Conservation (phyloP, 1,284 basidiomycete genomes). For the Mrakiaceae sp. region DNA sequence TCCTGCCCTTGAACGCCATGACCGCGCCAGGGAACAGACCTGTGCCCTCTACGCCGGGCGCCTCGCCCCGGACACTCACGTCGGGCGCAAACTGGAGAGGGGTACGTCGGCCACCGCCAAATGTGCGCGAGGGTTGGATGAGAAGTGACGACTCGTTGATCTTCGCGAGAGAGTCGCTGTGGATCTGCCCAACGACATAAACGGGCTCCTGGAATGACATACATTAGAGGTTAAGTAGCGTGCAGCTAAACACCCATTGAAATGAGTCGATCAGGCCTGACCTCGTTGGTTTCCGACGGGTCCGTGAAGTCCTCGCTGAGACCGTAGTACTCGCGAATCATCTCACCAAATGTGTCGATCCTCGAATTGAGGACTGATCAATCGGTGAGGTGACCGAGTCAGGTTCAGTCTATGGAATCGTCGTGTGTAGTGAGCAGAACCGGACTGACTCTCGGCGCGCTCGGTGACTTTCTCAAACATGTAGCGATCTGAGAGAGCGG, state of each 20-base stretch:
- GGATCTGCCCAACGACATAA: slow-evolving; percentile 68
- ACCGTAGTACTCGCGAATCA: not conserved
- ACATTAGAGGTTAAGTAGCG: too few species aligned
- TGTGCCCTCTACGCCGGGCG: slow-evolving; percentile 50
- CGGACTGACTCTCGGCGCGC: slow-evolving; percentile 56
- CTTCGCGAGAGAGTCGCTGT: slow-evolving; percentile 55
- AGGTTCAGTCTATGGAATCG: not conserved
- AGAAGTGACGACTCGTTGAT: slow-evolving; percentile 60
- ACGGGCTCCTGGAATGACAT: slow-evolving; percentile 53
- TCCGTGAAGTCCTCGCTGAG: slow-evolving; percentile 4
- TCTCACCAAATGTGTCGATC: not conserved
- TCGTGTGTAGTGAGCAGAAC: too few species aligned
- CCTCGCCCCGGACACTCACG: slow-evolving; percentile 54
- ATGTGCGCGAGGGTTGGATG: slow-evolving; percentile 68
- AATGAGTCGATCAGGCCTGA: not conserved
- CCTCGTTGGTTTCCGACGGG: slow-evolving; percentile 11
- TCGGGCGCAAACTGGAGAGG: slow-evolving; percentile 56
- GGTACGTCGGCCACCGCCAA: slow-evolving; percentile 59
- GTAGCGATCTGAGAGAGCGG: slow-evolving; percentile 55
- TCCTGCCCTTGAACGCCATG: slow-evolving; percentile 75
- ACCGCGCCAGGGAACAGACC: slow-evolving; percentile 85
- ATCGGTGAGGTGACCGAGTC: not conserved
- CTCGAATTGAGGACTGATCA: slow-evolving; percentile 10
- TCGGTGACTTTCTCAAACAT: slow-evolving; percentile 84
- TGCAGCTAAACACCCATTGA: too few species aligned